Evolutionary conservation across 2,329 filamentous ascomycete genomes (phyloP).

Genomic region (Fusarium mangiferae): DNA sequence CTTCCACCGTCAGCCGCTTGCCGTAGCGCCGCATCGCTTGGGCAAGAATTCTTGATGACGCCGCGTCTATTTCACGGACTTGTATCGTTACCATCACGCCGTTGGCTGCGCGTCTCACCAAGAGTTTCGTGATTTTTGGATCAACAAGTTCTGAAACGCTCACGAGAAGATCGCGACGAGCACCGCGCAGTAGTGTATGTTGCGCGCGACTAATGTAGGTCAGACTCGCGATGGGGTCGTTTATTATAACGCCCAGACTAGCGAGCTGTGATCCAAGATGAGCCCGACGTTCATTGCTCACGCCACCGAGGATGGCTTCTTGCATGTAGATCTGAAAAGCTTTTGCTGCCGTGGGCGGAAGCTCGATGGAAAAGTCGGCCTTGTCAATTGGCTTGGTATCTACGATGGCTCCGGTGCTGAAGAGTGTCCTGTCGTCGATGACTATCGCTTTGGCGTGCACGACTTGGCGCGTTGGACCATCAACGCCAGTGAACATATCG

Average conservation of each 20-base stretch:
- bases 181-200: not conserved
- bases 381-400: conserved; percentile 4
- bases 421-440: not conserved
- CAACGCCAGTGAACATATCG: not conserved
- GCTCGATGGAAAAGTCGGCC: conserved; percentile 5
- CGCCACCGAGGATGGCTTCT: not conserved
- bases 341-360: not conserved
- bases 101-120: not conserved
- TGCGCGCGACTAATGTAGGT: conserved; percentile 7
- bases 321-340: not conserved
- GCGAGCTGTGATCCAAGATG: not conserved
- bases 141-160: not conserved
- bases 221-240: not conserved
- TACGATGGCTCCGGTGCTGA: not conserved
- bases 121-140: not conserved
- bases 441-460: conserved; percentile 4
- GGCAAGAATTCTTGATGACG: not conserved
- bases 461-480: not conserved
- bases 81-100: not conserved
- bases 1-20: not conserved
- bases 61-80: not conserved
- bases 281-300: not conserved
- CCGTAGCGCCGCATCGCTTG: not conserved
- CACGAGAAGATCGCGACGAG: not conserved
- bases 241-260: not conserved